A percentile compares a stretch with the other conserved stretches of the same genome.
Evolutionary conservation across 352 stramenopile genomes (phyloP).

Genomic region (Sclerospora graminicola): DNA sequence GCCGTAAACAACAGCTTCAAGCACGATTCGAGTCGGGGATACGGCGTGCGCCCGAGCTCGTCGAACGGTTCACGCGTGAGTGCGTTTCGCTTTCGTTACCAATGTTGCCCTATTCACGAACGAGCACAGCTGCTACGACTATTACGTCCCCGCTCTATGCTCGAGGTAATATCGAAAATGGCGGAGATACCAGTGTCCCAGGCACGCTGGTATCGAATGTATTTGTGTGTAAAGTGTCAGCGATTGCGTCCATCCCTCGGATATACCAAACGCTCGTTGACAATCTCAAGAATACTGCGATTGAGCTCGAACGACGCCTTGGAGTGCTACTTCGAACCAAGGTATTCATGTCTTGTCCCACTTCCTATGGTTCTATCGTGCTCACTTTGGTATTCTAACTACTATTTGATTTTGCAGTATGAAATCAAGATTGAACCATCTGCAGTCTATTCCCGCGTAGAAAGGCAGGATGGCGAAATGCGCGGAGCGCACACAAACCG

Average conservation of each 20-base stretch:
- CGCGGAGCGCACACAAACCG: constrained; percentile 22
- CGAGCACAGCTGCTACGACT: constrained; percentile 18
- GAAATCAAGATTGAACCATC: constrained; percentile 20
- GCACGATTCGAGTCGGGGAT: constrained; percentile 23
- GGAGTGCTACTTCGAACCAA: constrained; percentile 27
- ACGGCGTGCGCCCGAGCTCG: constrained; percentile 13
- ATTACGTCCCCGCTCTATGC: constrained; percentile 5
- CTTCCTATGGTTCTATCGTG: not conserved
- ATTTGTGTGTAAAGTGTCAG: constrained; percentile 44
- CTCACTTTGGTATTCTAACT: not conserved
- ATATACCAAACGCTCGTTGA: constrained; percentile 29
- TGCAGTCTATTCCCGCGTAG: constrained; percentile 28
- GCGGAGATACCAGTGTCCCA: constrained; percentile 1
- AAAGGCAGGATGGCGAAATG: constrained; percentile 34
- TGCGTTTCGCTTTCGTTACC: constrained; percentile 19
- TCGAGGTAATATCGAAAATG: constrained; percentile 6
- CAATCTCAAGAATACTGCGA: constrained; percentile 22
- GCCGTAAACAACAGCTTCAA: constrained; percentile 20
- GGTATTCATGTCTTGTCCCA: constrained; percentile 16
- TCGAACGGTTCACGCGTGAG: constrained; percentile 33
- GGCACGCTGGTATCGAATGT: constrained; percentile 41
- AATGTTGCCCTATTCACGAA: constrained; percentile 34
- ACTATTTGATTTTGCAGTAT: constrained; percentile 7
- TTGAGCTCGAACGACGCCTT: constrained; percentile 26
- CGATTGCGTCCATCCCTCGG: constrained; percentile 15